Conservation (phyloP, 805 yeast species). For the Helenozyma rhizophorensis region DNA sequence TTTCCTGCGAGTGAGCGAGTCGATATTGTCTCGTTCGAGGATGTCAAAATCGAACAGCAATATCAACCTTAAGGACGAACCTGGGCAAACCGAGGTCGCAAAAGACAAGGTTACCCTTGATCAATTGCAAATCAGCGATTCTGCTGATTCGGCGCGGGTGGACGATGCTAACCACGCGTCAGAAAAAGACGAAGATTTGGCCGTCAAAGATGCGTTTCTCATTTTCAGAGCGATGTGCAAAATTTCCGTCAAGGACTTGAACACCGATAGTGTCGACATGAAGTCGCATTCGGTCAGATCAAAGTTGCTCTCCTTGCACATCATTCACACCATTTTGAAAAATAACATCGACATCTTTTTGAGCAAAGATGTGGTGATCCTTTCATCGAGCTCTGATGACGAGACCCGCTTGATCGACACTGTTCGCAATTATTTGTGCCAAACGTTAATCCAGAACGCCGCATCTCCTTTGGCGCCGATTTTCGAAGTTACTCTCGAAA, state of each 20-base stretch:
- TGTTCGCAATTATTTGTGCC: slow-evolving; percentile 76
- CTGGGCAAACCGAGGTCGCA: slow-evolving; percentile 8
- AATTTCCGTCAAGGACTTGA: slow-evolving; percentile 79
- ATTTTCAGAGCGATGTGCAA: slow-evolving; percentile 94
- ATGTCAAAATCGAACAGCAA: slow-evolving; percentile 15
- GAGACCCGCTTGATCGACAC: slow-evolving; percentile 70
- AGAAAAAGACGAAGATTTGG: slow-evolving; percentile 60
- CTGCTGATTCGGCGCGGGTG: slow-evolving; percentile 47
- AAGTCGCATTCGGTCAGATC: slow-evolving; percentile 91
- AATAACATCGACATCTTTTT: slow-evolving; percentile 81
- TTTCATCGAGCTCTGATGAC: slow-evolving; percentile 44
- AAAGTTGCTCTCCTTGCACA: slow-evolving; percentile 80
- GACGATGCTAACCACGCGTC: slow-evolving; percentile 42
- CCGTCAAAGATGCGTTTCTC: slow-evolving; percentile 86
- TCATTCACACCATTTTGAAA: slow-evolving; percentile 78
- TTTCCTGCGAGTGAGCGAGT: slow-evolving; percentile 59
- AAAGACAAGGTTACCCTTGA: slow-evolving; percentile 49
- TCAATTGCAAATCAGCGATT: slow-evolving; percentile 53
- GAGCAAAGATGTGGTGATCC: slow-evolving; percentile 51
- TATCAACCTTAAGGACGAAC: slow-evolving; percentile 16
- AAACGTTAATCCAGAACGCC: slow-evolving; percentile 83
- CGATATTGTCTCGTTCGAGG: slow-evolving; percentile 6
- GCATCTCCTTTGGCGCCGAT: slow-evolving; percentile 89
- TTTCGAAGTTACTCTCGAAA: slow-evolving; percentile 86
- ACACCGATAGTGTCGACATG: slow-evolving; percentile 72